Conservation (phyloP, 2,329 filamentous ascomycete species). For the Arthrobotrys sphaeroides region DNA sequence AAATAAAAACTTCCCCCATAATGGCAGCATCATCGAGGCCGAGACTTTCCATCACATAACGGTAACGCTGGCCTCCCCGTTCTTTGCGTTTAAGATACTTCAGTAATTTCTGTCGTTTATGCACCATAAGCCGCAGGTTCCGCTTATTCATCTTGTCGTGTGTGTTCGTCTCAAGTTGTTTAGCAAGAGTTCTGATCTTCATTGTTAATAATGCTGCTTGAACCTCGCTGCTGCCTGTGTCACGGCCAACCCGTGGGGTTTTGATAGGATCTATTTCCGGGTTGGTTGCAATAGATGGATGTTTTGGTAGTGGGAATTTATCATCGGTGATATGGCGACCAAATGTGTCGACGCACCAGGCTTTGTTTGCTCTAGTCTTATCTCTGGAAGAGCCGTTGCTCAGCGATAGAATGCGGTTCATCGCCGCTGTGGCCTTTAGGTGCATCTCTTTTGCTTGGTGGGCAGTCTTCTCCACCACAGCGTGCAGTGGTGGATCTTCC, state of each 20-base stretch:
- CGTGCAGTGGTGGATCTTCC: slow-evolving; percentile 10
- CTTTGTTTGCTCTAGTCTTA: slow-evolving; percentile 80
- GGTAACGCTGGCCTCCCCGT: slow-evolving; percentile 88
- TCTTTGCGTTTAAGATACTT: slow-evolving; percentile 89
- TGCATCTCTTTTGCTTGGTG: slow-evolving; percentile 66
- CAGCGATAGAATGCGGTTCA: slow-evolving; percentile 80
- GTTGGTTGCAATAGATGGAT: slow-evolving; percentile 62
- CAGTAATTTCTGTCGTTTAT: slow-evolving; percentile 87
- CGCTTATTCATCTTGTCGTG: slow-evolving; percentile 95
- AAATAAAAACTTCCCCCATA: slow-evolving; percentile 56
- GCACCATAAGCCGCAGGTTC: slow-evolving; percentile 83
- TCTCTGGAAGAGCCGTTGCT: slow-evolving; percentile 81
- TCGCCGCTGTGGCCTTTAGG: slow-evolving; percentile 75
- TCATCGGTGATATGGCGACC: slow-evolving; percentile 89
- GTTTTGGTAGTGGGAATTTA: slow-evolving; percentile 66
- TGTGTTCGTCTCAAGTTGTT: slow-evolving; percentile 74
- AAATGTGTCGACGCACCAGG: slow-evolving; percentile 84
- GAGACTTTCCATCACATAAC: slow-evolving; percentile 81
- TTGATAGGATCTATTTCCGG: slow-evolving; percentile 61
- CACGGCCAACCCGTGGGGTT: slow-evolving; percentile 78
- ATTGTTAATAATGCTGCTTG: slow-evolving; percentile 94
- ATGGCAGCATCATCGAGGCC: slow-evolving; percentile 68
- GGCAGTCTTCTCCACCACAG: slow-evolving; percentile 61
- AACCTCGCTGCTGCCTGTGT: slow-evolving; percentile 96
- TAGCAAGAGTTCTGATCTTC: slow-evolving; percentile 84